Base-by-base conservation (phyloP, 257 asterid genomes). In the Verbena officinalis region DNA sequence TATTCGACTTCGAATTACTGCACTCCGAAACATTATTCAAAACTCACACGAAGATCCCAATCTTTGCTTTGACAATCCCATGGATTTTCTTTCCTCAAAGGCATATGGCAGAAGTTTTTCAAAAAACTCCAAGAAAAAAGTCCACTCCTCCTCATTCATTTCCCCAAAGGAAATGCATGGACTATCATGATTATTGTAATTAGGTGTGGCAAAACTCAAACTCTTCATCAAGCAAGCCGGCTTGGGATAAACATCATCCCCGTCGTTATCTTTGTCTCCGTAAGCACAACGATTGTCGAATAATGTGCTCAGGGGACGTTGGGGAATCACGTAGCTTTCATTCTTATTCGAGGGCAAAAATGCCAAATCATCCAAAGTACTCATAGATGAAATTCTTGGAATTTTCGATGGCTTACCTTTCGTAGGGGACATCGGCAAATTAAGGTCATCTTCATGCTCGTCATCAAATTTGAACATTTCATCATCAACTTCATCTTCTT, bases 1-100 rank as follows among this genome's bases (percentile, higher is more conserved):
- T 72, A 67, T 62, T 55, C 24, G 62, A 70, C 43, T 44, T 27
- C 67, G 55, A 52, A 53, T 50, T 38, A 44, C 78, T 46, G 57
- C 50, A 49, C 44, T 71, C 19, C 39, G 36, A 5, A 63, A 20
- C 38, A 58, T 73, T 55, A 68, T 68, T 88, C 87, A 83, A 76
- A 86, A 89, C 63, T 89, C 89, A 73, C 91, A 92, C 59, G 98
- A 91, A 72, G 90, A 75, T 83, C 93, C 90, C 77, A 93, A 57
- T 77, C 96, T 80, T 60, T 80, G 92, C 84, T 78, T 87, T 14
- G 91, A 82, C 82, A 80, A 75, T 72, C 89, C 81, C 85, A 84
- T 75, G 45, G 82, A 74, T 77, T 80, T 87, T 75, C 90, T 79
- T 17, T 73, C 91, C 81, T 80, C 96, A 16, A 93, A 87, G 27